Conservation (phyloP, 2,329 filamentous ascomycete species). For the Botrytis porri region DNA sequence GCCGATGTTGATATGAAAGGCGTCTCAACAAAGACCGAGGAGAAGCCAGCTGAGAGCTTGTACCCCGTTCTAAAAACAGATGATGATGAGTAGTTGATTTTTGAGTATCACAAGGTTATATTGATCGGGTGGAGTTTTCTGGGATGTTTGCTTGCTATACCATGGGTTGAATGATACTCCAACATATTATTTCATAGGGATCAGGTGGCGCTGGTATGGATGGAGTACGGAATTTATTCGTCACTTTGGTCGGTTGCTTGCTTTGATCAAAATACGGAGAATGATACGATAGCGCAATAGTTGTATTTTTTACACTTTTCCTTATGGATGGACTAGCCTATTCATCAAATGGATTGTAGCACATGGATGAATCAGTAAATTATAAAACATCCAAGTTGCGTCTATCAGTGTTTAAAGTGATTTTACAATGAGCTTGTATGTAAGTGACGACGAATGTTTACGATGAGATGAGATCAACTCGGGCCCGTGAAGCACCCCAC, state of each 20-base stretch:
- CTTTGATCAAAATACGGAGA: neutral
- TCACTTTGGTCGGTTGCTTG: neutral
- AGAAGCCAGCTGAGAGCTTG: conserved; percentile 25
- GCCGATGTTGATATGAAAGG: conserved; percentile 22
- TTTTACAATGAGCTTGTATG: neutral
- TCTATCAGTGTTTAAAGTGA: too few species aligned
- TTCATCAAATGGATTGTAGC: neutral
- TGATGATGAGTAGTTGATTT: conserved; percentile 22
- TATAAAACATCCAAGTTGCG: neutral
- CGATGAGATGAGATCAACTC: neutral
- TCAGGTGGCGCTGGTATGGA: neutral
- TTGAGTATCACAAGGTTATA: neutral
- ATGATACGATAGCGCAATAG: neutral
- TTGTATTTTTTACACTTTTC: neutral
- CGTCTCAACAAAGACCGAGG: neutral
- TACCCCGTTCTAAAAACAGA: conserved; percentile 30
- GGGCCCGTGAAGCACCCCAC: neutral
- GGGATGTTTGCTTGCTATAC: neutral
- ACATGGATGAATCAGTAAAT: neutral
- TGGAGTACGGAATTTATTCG: neutral
- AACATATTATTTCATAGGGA: neutral
- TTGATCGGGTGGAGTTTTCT: neutral
- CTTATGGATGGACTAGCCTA: neutral
- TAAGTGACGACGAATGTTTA: neutral
- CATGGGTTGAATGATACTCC: neutral